Evolutionary conservation across 73 alveolate genomes (phyloP), one percentile per base, ranked within the genome.

Genomic region (Symbiodinium natans): DNA sequence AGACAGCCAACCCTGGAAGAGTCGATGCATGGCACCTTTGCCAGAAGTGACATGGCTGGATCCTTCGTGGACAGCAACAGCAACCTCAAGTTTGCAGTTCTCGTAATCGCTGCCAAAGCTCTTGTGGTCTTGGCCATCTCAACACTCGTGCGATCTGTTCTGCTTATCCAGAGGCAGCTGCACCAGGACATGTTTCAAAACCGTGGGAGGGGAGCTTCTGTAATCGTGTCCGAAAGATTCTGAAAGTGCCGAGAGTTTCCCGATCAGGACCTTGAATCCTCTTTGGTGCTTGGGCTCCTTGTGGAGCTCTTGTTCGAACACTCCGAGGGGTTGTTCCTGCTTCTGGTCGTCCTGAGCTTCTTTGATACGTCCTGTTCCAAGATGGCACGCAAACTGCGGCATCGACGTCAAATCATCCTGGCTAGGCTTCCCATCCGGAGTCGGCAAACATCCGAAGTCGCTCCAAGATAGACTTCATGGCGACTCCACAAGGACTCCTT

Each of bases 301-400:
- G 95, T 89, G 95, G 86, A 89, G 73, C 74, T 89, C 11, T 83
- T 89, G 46, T 41, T 89, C 21, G 95, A 89, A 41, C 74, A 89
- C 56, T 41, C 95, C 29, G 95, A 89, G 74, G 95, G 95, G 15
- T 63, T 21, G 34, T 89, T 89, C 43, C 74, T 89, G 86, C 85
- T 59, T 4, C 71, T 89, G 74, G 41, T 89, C 34, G 39, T 39
- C 23, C 40, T 89, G 75, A 27, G 86, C 86, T 77, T 89, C 73
- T 89, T 89, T n/a, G 95, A 89, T 25, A 89, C 95, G 4, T 77
- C 74, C 10, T 89, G 95, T 74, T 89, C 95, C 31, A 63, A n/a
- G 74, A 82, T 89, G 40, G 46, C 74, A 7, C 86, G 95, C 13
- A 27, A 40, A 21, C 8, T 89, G 86, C 86, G 86, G 17, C 43